Percentiles rank a stretch among this genome's conserved stretches.
Evolutionary conservation across 352 stramenopile genomes (phyloP).

Genomic region (Phytopythium boreale): DNA sequence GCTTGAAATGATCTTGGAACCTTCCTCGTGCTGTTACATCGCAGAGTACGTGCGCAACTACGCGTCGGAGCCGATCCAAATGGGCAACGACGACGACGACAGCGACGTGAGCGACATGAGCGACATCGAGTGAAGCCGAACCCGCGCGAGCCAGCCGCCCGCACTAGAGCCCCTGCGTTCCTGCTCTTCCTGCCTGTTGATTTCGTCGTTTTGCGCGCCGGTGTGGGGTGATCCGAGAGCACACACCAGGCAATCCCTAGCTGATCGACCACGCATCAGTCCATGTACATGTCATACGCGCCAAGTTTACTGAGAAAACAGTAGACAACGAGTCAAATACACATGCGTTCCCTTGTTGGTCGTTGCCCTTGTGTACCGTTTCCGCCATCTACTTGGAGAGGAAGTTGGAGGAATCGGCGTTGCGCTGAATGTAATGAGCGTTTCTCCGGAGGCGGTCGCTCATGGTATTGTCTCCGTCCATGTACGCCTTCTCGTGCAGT

Average conservation of each 20-base stretch:
- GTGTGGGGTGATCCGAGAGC: too few relatives aligned
- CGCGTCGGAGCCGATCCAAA: constrained; percentile 72
- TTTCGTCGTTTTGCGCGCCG: constrained; percentile 17
- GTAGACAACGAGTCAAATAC: constrained; percentile 1
- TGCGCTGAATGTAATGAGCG: constrained; percentile 83
- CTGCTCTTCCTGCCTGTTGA: constrained; percentile 8
- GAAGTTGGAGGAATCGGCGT: constrained; percentile 78
- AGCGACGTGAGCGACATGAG: constrained; percentile 87
- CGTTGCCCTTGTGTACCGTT: not conserved
- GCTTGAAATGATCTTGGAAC: not conserved
- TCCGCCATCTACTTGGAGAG: constrained; percentile 54
- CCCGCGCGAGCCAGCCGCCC: not conserved
- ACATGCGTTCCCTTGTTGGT: not conserved
- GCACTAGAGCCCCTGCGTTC: constrained; percentile 3
- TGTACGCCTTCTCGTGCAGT: constrained; percentile 73
- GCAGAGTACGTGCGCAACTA: constrained; percentile 80
- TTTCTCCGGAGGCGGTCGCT: constrained; percentile 74
- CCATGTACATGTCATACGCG: not conserved
- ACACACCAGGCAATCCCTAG: too few relatives aligned
- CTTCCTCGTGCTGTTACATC: not conserved
- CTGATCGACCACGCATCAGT: not conserved
- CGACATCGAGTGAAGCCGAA: constrained; percentile 46
- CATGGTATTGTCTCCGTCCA: constrained; percentile 61
- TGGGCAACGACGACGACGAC: constrained; percentile 66
- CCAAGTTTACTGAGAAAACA: constrained; percentile 10